Base-by-base conservation (phyloP, 805 yeast genomes). In the Starmera pachycereana region DNA sequence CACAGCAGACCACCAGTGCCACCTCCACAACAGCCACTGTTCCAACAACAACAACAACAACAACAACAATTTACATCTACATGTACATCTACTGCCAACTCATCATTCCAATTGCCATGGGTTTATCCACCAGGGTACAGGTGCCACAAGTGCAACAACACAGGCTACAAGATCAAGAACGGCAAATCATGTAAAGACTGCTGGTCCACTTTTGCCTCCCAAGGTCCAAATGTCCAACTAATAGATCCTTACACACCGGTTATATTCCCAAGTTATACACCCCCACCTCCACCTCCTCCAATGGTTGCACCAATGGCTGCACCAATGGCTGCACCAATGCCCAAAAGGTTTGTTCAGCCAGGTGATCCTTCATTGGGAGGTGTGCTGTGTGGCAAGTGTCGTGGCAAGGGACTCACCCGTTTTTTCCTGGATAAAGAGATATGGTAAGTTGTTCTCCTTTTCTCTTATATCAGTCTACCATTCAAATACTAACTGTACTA, bases 281-380 rank as follows among this genome's bases (percentile, higher is more conserved):
- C 13, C 5, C 8, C 31, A 25, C 12, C 10, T 6, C 16, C 16
- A 13, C 12, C 12, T n/a, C n/a, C n/a, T n/a, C 44, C 37, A 38
- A 33, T 37, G 14, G n/a, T 32, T 32, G 37, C 32, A n/a, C 27
- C 12, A 13, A 18, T 37, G 12, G 14, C 29, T n/a, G 31, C 27
- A 18, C 32, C 35, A 35, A 52, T 56, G 4, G 68, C 76, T 2
- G 9, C 6, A 4, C 27, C 27, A 7, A 6, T 8, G 7, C 27
- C 27, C 9, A 22, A 22, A 6, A 38, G 69, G 14, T 60, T 72
- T 12, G 81, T 83, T 1, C 54, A 52, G 16, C 92, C 95, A 0
- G 95, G 95, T 2, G 95, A 85, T 50, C 90, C 92, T 1, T 51
- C 78, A 29, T 55, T 73, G 45, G 95, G 95, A 1, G 95, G 95